Evolutionary conservation across 768 basidiomycete species (phyloP).

Genomic region (Phylloporus sp.): DNA sequence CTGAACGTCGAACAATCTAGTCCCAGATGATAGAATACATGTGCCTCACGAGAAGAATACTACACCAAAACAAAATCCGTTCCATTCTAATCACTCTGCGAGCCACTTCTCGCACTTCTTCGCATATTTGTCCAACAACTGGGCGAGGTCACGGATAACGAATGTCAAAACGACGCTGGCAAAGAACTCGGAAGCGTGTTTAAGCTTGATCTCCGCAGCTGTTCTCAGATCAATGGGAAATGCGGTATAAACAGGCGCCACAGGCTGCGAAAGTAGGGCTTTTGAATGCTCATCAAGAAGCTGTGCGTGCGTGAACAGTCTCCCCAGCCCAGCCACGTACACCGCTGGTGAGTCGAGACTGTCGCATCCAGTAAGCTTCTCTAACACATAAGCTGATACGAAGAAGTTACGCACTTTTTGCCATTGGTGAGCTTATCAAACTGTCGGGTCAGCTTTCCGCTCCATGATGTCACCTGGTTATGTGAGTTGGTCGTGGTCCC

Average conservation of each 20-base stretch:
- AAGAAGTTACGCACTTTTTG: slow-evolving; percentile 63
- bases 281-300: slow-evolving; percentile 85
- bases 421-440: slow-evolving; percentile 85
- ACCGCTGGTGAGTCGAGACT: slow-evolving; percentile 87
- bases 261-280: slow-evolving; percentile 61
- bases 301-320: slow-evolving; percentile 70
- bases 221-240: slow-evolving; percentile 62
- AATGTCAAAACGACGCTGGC: slow-evolving; percentile 85
- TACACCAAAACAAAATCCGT: slow-evolving; percentile 25
- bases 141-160: slow-evolving; percentile 82
- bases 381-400: slow-evolving; percentile 4
- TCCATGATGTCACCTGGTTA: slow-evolving; percentile 58
- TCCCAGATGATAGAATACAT: slow-evolving; percentile 35
- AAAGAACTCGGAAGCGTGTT: slow-evolving; percentile 87
- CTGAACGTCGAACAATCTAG: slow-evolving; percentile 29
- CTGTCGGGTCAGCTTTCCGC: slow-evolving; percentile 67
- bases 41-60: slow-evolving; percentile 23
- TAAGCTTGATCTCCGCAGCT: slow-evolving; percentile 69
- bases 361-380: slow-evolving; percentile 15
- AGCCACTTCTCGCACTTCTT: slow-evolving; percentile 94
- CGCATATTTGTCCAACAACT: slow-evolving; percentile 86
- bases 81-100: slow-evolving; percentile 54
- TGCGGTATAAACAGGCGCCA: slow-evolving; percentile 69
- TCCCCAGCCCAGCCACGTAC: slow-evolving; percentile 74
- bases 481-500: slow-evolving; percentile 8